Percentiles rank a stretch among this genome's conserved stretches.
phyloP scores from a whole-genome alignment of 140 eudicot genomes.

The Stevia rebaudiana region DNA sequence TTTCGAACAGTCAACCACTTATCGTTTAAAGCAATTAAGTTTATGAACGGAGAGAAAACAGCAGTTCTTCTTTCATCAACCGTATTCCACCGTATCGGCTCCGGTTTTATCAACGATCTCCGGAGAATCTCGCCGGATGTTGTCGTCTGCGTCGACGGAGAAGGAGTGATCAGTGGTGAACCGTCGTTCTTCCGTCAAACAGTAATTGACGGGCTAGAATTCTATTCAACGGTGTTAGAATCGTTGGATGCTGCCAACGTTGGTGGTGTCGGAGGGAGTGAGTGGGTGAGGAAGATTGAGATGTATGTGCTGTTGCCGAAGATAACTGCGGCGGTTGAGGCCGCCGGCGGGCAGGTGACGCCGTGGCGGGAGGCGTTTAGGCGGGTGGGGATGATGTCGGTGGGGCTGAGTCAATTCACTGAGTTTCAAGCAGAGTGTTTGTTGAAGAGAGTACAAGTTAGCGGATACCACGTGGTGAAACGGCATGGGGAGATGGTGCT shows the following conservation, averaged over 20 bases:
- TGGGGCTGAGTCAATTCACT: slow-evolving; percentile 77
- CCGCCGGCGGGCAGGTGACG: slow-evolving; percentile 49
- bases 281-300: slow-evolving; percentile 81
- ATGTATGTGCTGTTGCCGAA: slow-evolving; percentile 67
- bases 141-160: slow-evolving; percentile 73
- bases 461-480: slow-evolving; percentile 89
- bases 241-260: slow-evolving; percentile 76
- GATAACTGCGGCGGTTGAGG: slow-evolving; percentile 69
- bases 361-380: slow-evolving; percentile 82
- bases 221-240: slow-evolving; percentile 72
- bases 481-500: slow-evolving; percentile 95
- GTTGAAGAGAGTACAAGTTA: slow-evolving; percentile 64
- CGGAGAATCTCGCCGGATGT: slow-evolving; percentile 57
- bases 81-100: slow-evolving; percentile 61
- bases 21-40: slow-evolving; percentile 65
- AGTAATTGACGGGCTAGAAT: slow-evolving; percentile 80
- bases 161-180: slow-evolving; percentile 43
- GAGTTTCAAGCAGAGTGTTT: slow-evolving; percentile 92
- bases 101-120: slow-evolving; percentile 60
- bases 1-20: slow-evolving; percentile 57
- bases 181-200: slow-evolving; percentile 63
- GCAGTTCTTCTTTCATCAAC: slow-evolving; percentile 60
- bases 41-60: slow-evolving; percentile 66
- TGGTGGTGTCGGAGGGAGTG: slow-evolving; percentile 47
- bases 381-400: slow-evolving; percentile 70